Evolutionary conservation across 495 filamentous ascomycete genomes (phyloP).

Genomic region (Penicillium argentinense): DNA sequence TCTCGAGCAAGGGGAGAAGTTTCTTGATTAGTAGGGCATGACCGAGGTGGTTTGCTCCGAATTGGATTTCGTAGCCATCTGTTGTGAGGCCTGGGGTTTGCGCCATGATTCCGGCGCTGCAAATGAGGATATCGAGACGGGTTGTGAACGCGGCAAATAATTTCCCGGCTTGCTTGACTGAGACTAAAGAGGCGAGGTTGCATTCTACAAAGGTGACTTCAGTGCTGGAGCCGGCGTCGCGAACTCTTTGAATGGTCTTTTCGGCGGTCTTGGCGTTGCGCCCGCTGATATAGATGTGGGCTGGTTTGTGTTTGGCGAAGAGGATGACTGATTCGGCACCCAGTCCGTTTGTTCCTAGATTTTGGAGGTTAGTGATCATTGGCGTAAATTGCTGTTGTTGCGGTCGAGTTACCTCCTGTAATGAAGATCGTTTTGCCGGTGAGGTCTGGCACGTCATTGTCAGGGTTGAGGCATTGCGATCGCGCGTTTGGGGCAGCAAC

Average conservation of each 20-base stretch:
- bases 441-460: conserved; percentile 54
- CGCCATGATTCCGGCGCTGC: conserved; percentile 71
- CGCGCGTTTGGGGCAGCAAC: background rate
- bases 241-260: conserved; percentile 43
- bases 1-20: conserved; percentile 54
- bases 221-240: conserved; percentile 24
- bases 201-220: conserved; percentile 39
- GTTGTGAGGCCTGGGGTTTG: conserved; percentile 41
- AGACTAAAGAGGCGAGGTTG: conserved; percentile 49
- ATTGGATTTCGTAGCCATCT: conserved; percentile 68
- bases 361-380: too few species aligned
- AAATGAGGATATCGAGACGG: conserved; percentile 58
- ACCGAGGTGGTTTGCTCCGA: conserved; percentile 68
- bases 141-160: conserved; percentile 29
- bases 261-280: conserved; percentile 47
- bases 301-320: conserved; percentile 53
- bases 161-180: conserved; percentile 37
- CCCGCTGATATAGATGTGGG: conserved; percentile 58
- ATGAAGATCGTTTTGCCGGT: conserved; percentile 54
- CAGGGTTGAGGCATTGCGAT: conserved; percentile 16
- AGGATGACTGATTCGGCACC: conserved; percentile 54
- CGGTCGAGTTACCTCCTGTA: conserved; percentile 58
- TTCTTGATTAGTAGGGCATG: conserved; percentile 62
- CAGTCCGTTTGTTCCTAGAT: conserved; percentile 49
- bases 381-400: too few species aligned